Percentiles rank a stretch among this genome's conserved stretches.
Conservation (phyloP, 306 rosid species). For the Cucurbita argyrosperma region DNA sequence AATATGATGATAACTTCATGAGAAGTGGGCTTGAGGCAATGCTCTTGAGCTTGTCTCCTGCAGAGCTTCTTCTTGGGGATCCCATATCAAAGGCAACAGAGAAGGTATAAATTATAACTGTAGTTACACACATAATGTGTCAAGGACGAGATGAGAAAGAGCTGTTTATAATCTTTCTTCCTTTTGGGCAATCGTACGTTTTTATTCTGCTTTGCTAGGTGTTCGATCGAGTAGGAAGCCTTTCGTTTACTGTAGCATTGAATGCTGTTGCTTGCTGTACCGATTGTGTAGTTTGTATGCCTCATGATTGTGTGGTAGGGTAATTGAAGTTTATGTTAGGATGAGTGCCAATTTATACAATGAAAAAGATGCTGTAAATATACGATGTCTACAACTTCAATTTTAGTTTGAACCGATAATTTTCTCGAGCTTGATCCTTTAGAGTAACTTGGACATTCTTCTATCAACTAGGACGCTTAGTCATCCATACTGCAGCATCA, state of each 20-base stretch:
- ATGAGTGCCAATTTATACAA: background rate
- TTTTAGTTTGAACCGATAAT: background rate
- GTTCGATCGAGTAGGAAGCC: background rate
- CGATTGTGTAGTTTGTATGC: background rate
- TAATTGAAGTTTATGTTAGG: background rate
- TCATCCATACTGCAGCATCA: background rate
- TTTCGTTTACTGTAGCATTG: background rate
- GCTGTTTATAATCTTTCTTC: background rate
- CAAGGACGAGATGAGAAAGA: background rate
- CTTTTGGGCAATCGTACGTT: background rate
- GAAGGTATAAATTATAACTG: conserved; percentile 36
- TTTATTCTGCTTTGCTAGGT: background rate
- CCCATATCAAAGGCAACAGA: conserved; percentile 75
- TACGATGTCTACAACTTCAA: background rate
- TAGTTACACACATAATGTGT: background rate
- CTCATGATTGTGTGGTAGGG: background rate
- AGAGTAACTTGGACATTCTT: background rate
- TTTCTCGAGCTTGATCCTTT: background rate
- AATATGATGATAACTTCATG: conserved; percentile 52
- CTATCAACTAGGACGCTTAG: background rate
- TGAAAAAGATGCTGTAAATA: background rate
- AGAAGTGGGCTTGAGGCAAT: conserved; percentile 67
- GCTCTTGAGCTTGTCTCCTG: conserved; percentile 56
- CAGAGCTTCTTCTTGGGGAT: conserved; percentile 76
- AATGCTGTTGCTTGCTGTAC: background rate